Conservation (phyloP, 345 rosid genomes). For the Eutrema yunnanense region DNA sequence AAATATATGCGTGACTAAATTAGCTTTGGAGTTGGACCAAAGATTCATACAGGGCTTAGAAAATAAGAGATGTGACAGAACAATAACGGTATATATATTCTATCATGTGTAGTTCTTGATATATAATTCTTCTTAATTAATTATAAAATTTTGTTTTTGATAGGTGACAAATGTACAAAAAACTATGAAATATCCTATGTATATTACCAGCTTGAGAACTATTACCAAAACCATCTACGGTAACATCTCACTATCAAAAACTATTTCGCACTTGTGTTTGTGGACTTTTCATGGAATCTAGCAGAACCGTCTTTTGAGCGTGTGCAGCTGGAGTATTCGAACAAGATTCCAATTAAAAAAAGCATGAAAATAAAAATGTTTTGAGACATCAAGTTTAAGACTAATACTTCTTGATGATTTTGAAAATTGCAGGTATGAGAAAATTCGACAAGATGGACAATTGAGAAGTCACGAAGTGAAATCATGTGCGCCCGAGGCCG, state of each 20-base stretch:
- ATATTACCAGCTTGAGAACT: constrained; percentile 90
- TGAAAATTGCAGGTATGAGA: constrained; percentile 57
- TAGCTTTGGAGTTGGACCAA: too few species aligned
- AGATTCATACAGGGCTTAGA: constrained; percentile 32
- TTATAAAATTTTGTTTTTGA: constrained; percentile 1
- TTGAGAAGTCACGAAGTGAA: constrained; percentile 14
- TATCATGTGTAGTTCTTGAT: background rate
- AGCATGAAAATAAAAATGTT: background rate
- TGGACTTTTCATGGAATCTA: background rate
- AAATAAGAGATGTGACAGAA: constrained; percentile 43
- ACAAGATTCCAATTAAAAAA: background rate
- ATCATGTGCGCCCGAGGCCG: constrained; percentile 68
- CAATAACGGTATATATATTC: constrained; percentile 41
- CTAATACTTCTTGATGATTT: background rate
- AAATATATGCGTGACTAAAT: too few species aligned
- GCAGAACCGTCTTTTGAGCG: background rate
- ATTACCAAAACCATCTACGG: constrained; percentile 94
- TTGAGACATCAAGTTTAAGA: background rate
- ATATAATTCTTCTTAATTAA: background rate
- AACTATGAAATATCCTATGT: constrained; percentile 72
- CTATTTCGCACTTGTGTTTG: background rate
- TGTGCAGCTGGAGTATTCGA: background rate
- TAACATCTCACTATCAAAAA: constrained; percentile 5
- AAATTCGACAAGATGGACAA: constrained; percentile 60
- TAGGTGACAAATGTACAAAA: constrained; percentile 40